phyloP scores from a whole-genome alignment of 257 asterid species.

The Cinchona pubescens region DNA sequence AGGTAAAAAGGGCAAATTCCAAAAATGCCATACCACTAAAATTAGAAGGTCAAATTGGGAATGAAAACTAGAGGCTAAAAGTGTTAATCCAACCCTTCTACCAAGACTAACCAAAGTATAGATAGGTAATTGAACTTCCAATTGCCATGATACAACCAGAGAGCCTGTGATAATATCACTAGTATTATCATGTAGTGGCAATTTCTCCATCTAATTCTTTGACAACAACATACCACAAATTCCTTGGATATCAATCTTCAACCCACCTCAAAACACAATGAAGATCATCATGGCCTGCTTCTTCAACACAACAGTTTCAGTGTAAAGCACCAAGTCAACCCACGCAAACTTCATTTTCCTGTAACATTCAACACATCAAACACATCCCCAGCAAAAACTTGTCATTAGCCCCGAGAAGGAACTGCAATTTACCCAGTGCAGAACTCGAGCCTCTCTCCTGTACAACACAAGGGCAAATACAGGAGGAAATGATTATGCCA shows the following conservation, averaged over 20 bases:
- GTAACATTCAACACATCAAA: constrained; percentile 34
- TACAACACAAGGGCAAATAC: constrained; percentile 82
- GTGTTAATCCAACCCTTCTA: too few relatives aligned
- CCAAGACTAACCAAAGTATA: too few relatives aligned
- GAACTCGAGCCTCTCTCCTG: constrained; percentile 56
- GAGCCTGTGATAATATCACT: constrained; percentile 1
- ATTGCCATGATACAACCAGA: background rate
- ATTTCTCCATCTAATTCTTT: constrained; percentile 7
- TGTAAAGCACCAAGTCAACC: constrained; percentile 27
- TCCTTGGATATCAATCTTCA: constrained; percentile 20
- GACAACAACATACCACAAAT: constrained; percentile 23
- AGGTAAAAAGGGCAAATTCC: too few relatives aligned
- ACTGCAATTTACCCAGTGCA: constrained; percentile 38
- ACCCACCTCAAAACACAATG: constrained; percentile 23
- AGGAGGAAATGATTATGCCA: constrained; percentile 64
- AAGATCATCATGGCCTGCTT: constrained; percentile 33
- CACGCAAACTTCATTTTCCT: constrained; percentile 32
- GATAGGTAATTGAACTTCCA: background rate
- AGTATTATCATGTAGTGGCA: background rate
- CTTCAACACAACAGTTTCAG: constrained; percentile 23
- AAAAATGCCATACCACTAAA: too few relatives aligned
- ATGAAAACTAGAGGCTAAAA: too few relatives aligned
- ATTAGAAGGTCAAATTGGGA: too few relatives aligned
- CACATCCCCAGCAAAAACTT: constrained; percentile 30
- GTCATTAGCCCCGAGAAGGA: constrained; percentile 35